Base-by-base conservation (phyloP, 176 grass and related monocot genomes). In the Zizania latifolia region DNA sequence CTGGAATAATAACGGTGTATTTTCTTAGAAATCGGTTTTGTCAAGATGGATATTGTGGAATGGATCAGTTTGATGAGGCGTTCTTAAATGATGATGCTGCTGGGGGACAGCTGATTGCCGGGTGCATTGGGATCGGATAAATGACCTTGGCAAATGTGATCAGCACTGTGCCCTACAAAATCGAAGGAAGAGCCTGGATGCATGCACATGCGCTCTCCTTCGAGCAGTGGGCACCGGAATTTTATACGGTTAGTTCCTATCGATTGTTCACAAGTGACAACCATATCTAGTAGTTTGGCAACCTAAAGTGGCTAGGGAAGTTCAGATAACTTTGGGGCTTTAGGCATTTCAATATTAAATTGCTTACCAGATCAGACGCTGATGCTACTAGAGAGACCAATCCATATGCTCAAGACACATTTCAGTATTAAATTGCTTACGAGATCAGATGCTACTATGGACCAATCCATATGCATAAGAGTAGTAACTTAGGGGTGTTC, bases 51-150 rank as follows among this genome's bases (percentile, higher is more conserved):
- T 16, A 45, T 51, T 22, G 46, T 32, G 76, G 51, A 43, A 43
- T 62, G 67, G 55, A 53, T 22, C 19, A 45, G 40, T 21, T 39
- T 4, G 60, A 45, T 55, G 33, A 28, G 75, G 8, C 37, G 10
- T 65, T 39, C 19, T 2, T 57, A 34, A 65, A 65, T 39, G 62
- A 71, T 81, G 78, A 75, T 76, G 12, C 23, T 58, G 62, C 38
- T 58, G 66, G 37, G 37, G 1, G 4, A 19, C 3, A 5, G 33
- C 58, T 82, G 58, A 55, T 63, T 45, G 37, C 21, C 1, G 30
- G 37, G 65, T 35, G 8, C 54, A 48, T 62, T 60, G 62, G 71
- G 71, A 48, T 69, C 38, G 38, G 61, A 38, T 83, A 60, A 68
- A 50, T 45, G 62, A 13, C 62, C 12, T 68, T 45, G 50, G 46